These are phyloP conservation scores for Graphiopsis chlorocephala DNA, from an alignment of 2,329 filamentous ascomycete genomes.

Conservation along the genomic window DNA sequence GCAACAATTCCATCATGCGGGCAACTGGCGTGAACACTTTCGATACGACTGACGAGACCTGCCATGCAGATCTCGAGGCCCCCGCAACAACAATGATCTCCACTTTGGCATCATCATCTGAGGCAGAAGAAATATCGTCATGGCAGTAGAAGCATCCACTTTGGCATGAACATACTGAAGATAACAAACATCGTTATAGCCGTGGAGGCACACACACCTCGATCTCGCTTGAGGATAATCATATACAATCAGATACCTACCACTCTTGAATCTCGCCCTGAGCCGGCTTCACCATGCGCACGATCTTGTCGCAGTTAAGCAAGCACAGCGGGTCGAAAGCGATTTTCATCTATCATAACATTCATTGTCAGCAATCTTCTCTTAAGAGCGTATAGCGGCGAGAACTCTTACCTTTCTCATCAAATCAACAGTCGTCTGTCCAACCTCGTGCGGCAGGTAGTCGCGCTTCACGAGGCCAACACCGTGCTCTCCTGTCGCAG, in stretches of 20 bases:
- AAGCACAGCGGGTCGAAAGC: slow-evolving; percentile 73
- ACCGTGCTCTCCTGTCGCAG: slow-evolving; percentile 81
- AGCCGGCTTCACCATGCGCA: slow-evolving; percentile 53
- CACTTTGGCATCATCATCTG: not conserved
- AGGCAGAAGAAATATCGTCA: not conserved
- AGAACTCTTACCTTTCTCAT: slow-evolving; percentile 69
- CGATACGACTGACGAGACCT: not conserved
- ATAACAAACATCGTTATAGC: not conserved
- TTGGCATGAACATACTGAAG: not conserved
- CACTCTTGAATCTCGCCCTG: slow-evolving; percentile 47
- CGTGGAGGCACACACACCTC: not conserved
- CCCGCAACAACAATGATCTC: not conserved
- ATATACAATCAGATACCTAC: slow-evolving; percentile 24
- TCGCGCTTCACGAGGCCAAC: slow-evolving; percentile 82
- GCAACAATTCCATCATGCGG: not conserved
- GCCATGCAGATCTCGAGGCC: not conserved
- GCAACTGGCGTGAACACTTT: not conserved
- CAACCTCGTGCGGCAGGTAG: slow-evolving; percentile 75
- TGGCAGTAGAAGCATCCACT: not conserved
- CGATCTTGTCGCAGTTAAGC: slow-evolving; percentile 64
- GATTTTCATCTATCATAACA: slow-evolving; percentile 65
- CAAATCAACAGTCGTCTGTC: slow-evolving; percentile 69
- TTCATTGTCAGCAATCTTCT: not conserved
- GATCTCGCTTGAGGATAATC: not conserved
- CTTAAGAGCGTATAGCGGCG: not conserved